Base-by-base conservation (phyloP, 305 asterid species). In the Fraxinus baroniana region DNA sequence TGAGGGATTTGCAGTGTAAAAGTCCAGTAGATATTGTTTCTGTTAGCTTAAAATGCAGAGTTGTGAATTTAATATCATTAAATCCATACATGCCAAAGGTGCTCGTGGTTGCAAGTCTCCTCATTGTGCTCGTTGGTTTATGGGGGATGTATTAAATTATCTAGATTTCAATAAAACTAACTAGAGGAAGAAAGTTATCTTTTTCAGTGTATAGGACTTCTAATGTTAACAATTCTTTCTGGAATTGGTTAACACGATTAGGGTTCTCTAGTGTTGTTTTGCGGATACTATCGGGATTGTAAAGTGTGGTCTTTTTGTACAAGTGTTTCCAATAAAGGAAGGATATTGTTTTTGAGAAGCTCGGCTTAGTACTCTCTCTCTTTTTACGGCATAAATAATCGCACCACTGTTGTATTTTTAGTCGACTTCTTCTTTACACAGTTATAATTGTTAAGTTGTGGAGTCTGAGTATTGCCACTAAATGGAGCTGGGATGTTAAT, bases 41-140 rank as follows among this genome's bases (percentile, higher is more conserved):
- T 2, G 78, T 64, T 70, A 46, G 82, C 83, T 36, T 86, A 22
- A 64, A 62, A 28, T 64, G 77, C 60, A 62, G 76, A 20, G 39
- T 82, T 18, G 20, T 7, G 75, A 49, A 1, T 39, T 78, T 85
- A 9, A 83, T 75, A 49, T 86, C 87, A 9, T 52, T 84, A 0
- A 33, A 60, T 4, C 26, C 78, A 35, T 87, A 79, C 86, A 44
- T 87, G 84, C 87, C 91, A 49, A 90, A 83, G 93, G 85, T 88
- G 55, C 76, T 91, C 75, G 80, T 88, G 78, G 81, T 87, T 32
- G 64, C 79, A 44, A 80, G 94, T 80, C 86, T 94, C 72, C 18
- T 86, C 39, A 79, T 85, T 57, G 49, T 88, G 66, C 85, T 89
- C 20, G 72, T 89, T 77, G 87, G 92, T 36, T 60, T 90, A 12